Evolutionary conservation across 2,329 filamentous ascomycete genomes (phyloP).

Genomic region (Botryotinia narcissicola): DNA sequence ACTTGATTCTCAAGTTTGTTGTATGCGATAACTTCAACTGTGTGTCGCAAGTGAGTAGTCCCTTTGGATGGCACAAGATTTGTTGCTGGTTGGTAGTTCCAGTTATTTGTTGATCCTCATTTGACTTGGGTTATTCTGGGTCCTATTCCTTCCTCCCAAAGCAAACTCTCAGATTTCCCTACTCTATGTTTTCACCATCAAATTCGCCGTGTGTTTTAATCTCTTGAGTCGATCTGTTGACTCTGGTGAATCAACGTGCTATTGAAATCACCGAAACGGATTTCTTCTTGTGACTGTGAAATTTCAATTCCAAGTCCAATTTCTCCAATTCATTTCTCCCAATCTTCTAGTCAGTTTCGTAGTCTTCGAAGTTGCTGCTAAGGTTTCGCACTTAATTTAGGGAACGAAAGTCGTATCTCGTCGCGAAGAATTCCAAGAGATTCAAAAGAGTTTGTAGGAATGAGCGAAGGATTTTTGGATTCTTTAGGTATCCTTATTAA

Average conservation of each 20-base stretch:
- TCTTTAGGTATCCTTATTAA: not conserved
- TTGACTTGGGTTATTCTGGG: not conserved
- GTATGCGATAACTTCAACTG: not conserved
- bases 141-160: not conserved
- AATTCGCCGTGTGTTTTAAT: not conserved
- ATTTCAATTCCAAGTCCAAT: not conserved
- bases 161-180: not conserved
- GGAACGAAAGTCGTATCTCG: not conserved
- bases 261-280: not conserved
- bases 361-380: not conserved
- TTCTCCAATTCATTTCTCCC: not conserved
- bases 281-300: not conserved
- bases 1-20: not conserved
- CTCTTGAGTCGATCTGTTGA: not conserved
- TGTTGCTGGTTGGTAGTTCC: not conserved
- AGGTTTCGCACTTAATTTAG: not conserved
- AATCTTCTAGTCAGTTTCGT: not conserved
- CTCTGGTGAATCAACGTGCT: not conserved
- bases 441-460: not conserved
- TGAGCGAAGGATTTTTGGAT: not conserved
- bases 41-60: not conserved
- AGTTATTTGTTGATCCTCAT: constrained; percentile 12
- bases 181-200: not conserved
- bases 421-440: not conserved
- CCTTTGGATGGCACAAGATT: not conserved